phyloP scores from a whole-genome alignment of 371 early-diverging fungal species.

The Zopfochytrium polystomum region DNA sequence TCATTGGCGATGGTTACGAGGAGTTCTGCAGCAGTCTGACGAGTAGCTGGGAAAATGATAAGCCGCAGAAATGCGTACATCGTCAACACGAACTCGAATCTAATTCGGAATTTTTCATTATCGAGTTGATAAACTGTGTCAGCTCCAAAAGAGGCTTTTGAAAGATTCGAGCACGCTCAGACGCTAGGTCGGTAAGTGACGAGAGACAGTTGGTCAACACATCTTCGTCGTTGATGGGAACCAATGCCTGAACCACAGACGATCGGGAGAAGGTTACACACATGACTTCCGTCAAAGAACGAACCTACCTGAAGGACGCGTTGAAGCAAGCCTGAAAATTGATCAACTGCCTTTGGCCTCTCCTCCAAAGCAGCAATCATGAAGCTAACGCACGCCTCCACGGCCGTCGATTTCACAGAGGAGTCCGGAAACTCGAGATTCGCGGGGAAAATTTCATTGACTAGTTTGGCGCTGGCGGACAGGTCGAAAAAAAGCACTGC shows the following conservation, averaged over 20 bases:
- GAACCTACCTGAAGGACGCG: slow-evolving; percentile 8
- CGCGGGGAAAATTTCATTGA: no score
- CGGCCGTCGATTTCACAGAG: slow-evolving; percentile 83
- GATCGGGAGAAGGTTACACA: slow-evolving; percentile 9
- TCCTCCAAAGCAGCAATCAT: slow-evolving; percentile 64
- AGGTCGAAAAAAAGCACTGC: slow-evolving; percentile 62
- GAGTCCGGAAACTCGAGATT: slow-evolving; percentile 65
- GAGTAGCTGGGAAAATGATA: slow-evolving; percentile 41
- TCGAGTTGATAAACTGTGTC: slow-evolving; percentile 65
- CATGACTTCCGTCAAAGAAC: not conserved
- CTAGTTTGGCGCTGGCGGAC: slow-evolving; percentile 54
- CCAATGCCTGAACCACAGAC: slow-evolving; percentile 47
- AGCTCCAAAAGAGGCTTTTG: slow-evolving; percentile 69
- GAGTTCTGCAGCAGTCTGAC: slow-evolving; percentile 86
- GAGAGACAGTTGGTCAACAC: slow-evolving; percentile 69
- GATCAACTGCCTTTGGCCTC: not conserved
- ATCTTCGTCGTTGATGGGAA: slow-evolving; percentile 69
- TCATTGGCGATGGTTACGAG: slow-evolving; percentile 84
- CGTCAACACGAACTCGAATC: slow-evolving; percentile 26
- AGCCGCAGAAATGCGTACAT: not conserved
- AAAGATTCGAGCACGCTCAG: slow-evolving; percentile 74
- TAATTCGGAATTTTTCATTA: slow-evolving; percentile 68
- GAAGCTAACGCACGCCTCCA: slow-evolving; percentile 82
- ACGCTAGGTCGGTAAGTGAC: slow-evolving; percentile 86
- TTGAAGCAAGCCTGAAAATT: no score